Evolutionary conservation across 345 rosid species (phyloP).

Genomic region (Euphorbia peplus): DNA sequence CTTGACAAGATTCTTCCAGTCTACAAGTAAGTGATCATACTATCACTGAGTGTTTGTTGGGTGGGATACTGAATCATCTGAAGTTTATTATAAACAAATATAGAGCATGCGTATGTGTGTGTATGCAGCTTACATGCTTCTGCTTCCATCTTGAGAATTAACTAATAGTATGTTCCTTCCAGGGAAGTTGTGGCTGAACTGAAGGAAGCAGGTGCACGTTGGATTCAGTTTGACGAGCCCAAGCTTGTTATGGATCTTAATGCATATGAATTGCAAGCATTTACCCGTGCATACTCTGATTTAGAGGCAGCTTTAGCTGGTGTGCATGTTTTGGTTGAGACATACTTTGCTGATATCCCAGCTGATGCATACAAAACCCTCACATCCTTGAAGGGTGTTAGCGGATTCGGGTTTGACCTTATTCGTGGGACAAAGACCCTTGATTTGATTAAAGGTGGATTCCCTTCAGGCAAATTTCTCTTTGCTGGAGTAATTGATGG

Average conservation of each 20-base stretch:
- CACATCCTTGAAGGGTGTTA: slow-evolving; percentile 79
- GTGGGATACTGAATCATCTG: background rate
- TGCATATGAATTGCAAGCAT: slow-evolving; percentile 67
- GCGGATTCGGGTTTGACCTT: slow-evolving; percentile 82
- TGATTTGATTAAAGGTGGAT: slow-evolving; percentile 74
- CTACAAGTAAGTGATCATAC: slow-evolving; percentile 60
- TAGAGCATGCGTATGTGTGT: background rate
- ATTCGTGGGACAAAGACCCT: slow-evolving; percentile 81
- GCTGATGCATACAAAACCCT: slow-evolving; percentile 79
- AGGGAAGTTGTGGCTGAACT: slow-evolving; percentile 89
- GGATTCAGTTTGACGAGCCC: slow-evolving; percentile 97
- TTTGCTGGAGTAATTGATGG: slow-evolving; percentile 98
- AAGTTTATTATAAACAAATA: background rate
- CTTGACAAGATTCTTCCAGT: slow-evolving; percentile 77
- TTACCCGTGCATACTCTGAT: slow-evolving; percentile 70
- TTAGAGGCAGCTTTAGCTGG: slow-evolving; percentile 80
- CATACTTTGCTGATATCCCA: slow-evolving; percentile 90
- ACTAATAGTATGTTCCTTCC: slow-evolving; percentile 10
- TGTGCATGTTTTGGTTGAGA: slow-evolving; percentile 76
- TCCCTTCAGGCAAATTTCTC: slow-evolving; percentile 80
- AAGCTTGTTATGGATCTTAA: slow-evolving; percentile 88
- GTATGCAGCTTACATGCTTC: background rate
- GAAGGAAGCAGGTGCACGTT: slow-evolving; percentile 88
- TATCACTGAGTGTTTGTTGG: background rate
- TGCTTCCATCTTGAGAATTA: background rate